Evolutionary conservation across 345 rosid genomes (phyloP), one percentile per base, ranked within the genome.

Genomic region (Corchorus olitorius): DNA sequence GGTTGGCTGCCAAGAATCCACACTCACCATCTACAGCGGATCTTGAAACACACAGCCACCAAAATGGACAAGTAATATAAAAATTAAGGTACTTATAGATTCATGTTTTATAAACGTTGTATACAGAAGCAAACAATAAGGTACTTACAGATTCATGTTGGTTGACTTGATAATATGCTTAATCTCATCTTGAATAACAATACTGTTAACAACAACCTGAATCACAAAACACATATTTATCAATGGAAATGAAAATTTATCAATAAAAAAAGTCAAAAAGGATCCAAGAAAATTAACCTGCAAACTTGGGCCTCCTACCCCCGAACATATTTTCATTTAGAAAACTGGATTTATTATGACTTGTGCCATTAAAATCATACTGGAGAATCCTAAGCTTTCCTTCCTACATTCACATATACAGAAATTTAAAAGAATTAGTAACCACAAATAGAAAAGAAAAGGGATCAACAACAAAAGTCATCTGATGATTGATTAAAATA

Each of bases 371-470:
- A 77, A 88, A 75, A 71, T 89, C 89, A 71, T 84, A 90, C 14
- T 83, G 84, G 70, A 94, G 88, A 71, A 94, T 82, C 84, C 96
- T 86, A 43, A 92, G 87, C 81, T 88, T 92, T 34, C 98, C 98
- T 84, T 94, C 98, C 98, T 94, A 84, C 76, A 86, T 53, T 76
- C 5, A 16, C 69, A 60, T 39, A 66, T 41, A 49, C 33, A 84
- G 70, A 55, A 67, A 67, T 39, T 56, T 45, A 3, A 22, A 56
- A 58, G 1, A 37, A 67, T 54, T 68, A 27, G 65, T 56, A 19
- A 39, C 49, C 17, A 0, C 34, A 43, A 52, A 71, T 11, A 76
- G 11, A 81, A 37, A 15, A 27, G 27, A 27, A 4, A 52, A 12
- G 15, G 53, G 27, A 33, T 11, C 39, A 46, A 70, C 59, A 15